Evolutionary conservation across 495 filamentous ascomycete species (phyloP).

Genomic region (Rusavskia elegans): DNA sequence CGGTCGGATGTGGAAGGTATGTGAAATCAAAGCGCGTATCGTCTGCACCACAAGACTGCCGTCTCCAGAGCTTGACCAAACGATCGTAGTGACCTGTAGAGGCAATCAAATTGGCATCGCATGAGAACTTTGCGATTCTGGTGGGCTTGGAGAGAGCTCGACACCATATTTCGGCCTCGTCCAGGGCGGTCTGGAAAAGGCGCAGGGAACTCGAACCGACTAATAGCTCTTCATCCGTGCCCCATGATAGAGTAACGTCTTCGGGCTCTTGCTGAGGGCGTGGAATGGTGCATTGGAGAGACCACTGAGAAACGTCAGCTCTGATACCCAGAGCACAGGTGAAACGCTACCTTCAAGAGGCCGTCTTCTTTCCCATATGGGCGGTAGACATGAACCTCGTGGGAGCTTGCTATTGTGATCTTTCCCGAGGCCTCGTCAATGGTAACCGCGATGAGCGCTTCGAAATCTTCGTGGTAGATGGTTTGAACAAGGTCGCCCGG

Average conservation of each 20-base stretch:
- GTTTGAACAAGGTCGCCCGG: conserved; percentile 72
- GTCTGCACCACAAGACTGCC: conserved; percentile 68
- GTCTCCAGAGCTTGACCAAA: conserved; percentile 83
- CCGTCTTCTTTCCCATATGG: conserved; percentile 58
- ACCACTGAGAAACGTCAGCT: conserved; percentile 29
- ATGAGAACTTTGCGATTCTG: conserved; percentile 67
- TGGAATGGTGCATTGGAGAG: conserved; percentile 30
- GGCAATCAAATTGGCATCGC: conserved; percentile 72
- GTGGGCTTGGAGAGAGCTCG: conserved; percentile 53
- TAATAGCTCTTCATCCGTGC: conserved; percentile 64
- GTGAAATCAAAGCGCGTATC: conserved; percentile 80
- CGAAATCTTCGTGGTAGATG: conserved; percentile 68
- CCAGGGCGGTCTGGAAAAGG: conserved; percentile 31
- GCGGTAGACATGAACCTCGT: conserved; percentile 59
- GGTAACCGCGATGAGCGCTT: conserved; percentile 52
- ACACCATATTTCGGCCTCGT: conserved; percentile 47
- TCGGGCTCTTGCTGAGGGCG: conserved; percentile 25
- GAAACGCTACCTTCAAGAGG: conserved; percentile 39
- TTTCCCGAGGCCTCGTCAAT: conserved; percentile 73
- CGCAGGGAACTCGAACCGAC: conserved; percentile 54
- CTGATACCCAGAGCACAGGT: neutral
- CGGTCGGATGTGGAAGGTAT: conserved; percentile 70
- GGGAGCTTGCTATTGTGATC: conserved; percentile 56
- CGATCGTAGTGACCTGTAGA: conserved; percentile 67
- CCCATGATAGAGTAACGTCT: conserved; percentile 68